These are phyloP conservation scores for Populus tomentosa DNA, from an alignment of 441 rosid genomes.

Conservation along the genomic window DNA sequence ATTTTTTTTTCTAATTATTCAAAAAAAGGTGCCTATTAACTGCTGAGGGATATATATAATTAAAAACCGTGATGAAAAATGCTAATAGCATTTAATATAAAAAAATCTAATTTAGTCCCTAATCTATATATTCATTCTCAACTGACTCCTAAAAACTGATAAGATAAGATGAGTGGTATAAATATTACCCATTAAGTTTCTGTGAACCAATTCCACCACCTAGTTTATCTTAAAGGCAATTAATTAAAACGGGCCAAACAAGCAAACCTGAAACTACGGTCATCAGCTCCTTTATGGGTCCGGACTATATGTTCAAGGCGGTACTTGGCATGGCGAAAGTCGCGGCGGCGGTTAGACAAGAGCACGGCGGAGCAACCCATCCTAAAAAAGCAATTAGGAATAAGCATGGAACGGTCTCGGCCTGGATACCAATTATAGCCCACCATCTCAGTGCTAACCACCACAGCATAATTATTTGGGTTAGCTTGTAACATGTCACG, in stretches of 20 bases:
- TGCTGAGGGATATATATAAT: no score
- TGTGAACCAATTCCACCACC: no score
- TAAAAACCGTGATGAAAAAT: no score
- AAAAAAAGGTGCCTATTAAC: no score
- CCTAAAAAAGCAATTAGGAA: conserved; percentile 80
- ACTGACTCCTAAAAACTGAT: neutral
- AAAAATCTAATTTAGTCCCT: neutral
- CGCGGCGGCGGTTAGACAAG: conserved; percentile 74
- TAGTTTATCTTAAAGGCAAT: neutral
- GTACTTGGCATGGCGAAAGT: conserved; percentile 68
- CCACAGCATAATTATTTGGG: conserved; percentile 71
- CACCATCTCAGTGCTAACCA: conserved; percentile 90
- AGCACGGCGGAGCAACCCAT: conserved; percentile 86
- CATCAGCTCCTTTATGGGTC: conserved; percentile 89
- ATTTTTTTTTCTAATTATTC: no score
- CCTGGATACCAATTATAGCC: conserved; percentile 89
- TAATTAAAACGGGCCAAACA: neutral
- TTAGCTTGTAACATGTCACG: conserved; percentile 84
- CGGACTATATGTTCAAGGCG: conserved; percentile 81
- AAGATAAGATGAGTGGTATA: neutral
- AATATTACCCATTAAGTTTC: neutral
- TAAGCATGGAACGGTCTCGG: conserved; percentile 67
- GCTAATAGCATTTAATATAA: no score
- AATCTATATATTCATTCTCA: no score
- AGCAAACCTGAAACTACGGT: conserved; percentile 84